Percentiles rank a stretch among this genome's conserved stretches.
Conservation (phyloP, 371 early-diverging fungal genomes). For the Gilbertella persicaria region DNA sequence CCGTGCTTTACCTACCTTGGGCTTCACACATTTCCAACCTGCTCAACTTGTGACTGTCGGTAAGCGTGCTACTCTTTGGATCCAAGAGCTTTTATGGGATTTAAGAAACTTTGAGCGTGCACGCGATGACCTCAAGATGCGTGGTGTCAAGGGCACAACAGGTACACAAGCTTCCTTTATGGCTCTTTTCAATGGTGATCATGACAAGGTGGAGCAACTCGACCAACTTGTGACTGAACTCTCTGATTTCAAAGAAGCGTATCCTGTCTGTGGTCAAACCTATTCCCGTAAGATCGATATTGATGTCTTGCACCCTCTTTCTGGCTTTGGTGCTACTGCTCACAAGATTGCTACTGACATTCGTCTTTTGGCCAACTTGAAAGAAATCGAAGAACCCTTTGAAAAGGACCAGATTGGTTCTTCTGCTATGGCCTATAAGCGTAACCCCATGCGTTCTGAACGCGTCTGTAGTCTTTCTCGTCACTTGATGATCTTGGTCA, state of each 20-base stretch:
- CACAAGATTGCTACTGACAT: conserved; percentile 98
- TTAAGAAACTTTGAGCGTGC: conserved; percentile 91
- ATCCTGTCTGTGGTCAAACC: conserved; percentile 96
- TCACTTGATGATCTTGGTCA: conserved; percentile 91
- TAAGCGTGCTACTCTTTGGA: conserved; percentile 96
- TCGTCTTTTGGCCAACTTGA: conserved; percentile 92
- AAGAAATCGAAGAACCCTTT: conserved; percentile 98
- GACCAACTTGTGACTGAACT: conserved; percentile 90
- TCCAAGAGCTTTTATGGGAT: conserved; percentile 95
- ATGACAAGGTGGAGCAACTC: conserved; percentile 90
- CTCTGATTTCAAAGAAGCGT: conserved; percentile 82
- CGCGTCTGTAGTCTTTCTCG: conserved; percentile 95
- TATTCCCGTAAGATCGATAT: conserved; percentile 97
- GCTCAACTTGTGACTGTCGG: conserved; percentile 98
- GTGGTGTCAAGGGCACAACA: conserved; percentile 98
- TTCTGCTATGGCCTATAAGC: conserved; percentile 99
- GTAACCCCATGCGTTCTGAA: conserved; percentile 98
- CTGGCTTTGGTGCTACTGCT: conserved; percentile 94
- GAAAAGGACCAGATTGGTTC: conserved; percentile 98
- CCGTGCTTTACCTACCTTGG: conserved; percentile 90
- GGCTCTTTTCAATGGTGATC: conserved; percentile 93
- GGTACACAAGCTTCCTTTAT: conserved; percentile 98
- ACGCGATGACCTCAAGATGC: conserved; percentile 86
- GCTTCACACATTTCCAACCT: conserved; percentile 98
- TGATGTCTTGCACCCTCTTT: conserved; percentile 84